These are phyloP conservation scores for Debaryomyces tyrocola DNA, from an alignment of 805 yeast species.

Conservation along the genomic window DNA sequence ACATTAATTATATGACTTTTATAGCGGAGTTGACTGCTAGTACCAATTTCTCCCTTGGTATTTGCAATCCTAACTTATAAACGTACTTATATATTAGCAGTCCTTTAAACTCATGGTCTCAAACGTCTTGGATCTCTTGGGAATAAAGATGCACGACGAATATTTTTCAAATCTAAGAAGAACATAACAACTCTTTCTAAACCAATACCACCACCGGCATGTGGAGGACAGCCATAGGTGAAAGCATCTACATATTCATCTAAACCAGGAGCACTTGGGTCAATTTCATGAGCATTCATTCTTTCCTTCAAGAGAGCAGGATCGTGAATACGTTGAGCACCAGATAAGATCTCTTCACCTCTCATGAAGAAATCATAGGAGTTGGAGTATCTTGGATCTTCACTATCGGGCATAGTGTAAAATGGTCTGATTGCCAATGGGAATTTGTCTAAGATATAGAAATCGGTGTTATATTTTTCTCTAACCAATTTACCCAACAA, in stretches of 20 bases:
- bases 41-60: conserved; percentile 1
- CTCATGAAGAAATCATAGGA: conserved; percentile 99
- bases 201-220: conserved; percentile 99
- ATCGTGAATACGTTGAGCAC: conserved; percentile 99
- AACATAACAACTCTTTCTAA: conserved; percentile 98
- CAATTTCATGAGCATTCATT: conserved; percentile 79
- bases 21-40: no score
- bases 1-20: no score
- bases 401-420: conserved; percentile 98
- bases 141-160: conserved; percentile 97
- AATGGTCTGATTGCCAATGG: conserved; percentile 96
- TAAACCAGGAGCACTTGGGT: conserved; percentile 78
- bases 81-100: no score
- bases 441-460: conserved; percentile 97
- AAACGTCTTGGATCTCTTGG: conserved; percentile 98
- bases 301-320: conserved; percentile 78
- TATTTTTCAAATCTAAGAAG: conserved; percentile 93
- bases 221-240: conserved; percentile 95
- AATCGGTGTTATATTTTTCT: conserved; percentile 95
- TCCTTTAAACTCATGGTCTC: conserved; percentile 56
- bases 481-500: conserved; percentile 86
- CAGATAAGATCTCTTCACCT: conserved; percentile 99
- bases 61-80: neutral
- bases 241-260: conserved; percentile 92
- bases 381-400: conserved; percentile 89